phyloP scores from a whole-genome alignment of 352 stramenopile species.

The Globisporangium cylindrosporum region DNA sequence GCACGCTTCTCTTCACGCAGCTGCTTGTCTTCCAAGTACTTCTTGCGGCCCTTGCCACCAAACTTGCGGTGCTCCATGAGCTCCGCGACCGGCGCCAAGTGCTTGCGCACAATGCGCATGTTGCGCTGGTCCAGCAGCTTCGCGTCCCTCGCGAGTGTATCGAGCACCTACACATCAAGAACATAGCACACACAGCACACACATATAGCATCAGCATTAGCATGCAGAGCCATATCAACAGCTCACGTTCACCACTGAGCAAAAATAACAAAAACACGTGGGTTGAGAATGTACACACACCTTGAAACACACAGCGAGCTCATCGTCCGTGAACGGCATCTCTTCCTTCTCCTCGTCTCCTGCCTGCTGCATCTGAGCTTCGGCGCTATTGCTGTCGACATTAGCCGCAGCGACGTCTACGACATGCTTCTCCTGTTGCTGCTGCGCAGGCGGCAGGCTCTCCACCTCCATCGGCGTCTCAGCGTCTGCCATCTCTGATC shows the following conservation, averaged over 20 bases:
- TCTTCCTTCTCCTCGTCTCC: constrained; percentile 27
- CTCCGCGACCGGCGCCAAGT: constrained; percentile 70
- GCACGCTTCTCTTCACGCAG: constrained; percentile 83
- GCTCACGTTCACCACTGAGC: not conserved
- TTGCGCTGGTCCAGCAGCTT: constrained; percentile 65
- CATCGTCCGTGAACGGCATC: constrained; percentile 74
- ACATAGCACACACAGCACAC: not conserved
- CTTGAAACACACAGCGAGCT: constrained; percentile 58
- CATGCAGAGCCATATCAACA: not conserved
- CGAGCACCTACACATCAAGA: constrained; percentile 40
- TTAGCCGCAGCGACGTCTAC: not conserved
- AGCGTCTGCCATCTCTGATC: constrained; percentile 17
- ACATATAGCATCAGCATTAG: not conserved
- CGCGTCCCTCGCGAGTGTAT: constrained; percentile 45
- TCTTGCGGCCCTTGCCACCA: constrained; percentile 76
- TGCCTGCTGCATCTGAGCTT: constrained; percentile 9
- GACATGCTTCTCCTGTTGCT: not conserved
- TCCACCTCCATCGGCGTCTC: constrained; percentile 34
- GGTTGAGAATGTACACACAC: constrained; percentile 18
- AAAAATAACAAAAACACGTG: not conserved
- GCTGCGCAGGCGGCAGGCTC: constrained; percentile 22
- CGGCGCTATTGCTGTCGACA: not conserved
- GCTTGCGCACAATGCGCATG: constrained; percentile 78
- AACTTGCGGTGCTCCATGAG: constrained; percentile 86
- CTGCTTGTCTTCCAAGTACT: constrained; percentile 88